A percentile compares a stretch with the other conserved stretches of the same genome.
Conservation (phyloP, 2,329 filamentous ascomycete genomes). For the Aspergillus alliaceus region DNA sequence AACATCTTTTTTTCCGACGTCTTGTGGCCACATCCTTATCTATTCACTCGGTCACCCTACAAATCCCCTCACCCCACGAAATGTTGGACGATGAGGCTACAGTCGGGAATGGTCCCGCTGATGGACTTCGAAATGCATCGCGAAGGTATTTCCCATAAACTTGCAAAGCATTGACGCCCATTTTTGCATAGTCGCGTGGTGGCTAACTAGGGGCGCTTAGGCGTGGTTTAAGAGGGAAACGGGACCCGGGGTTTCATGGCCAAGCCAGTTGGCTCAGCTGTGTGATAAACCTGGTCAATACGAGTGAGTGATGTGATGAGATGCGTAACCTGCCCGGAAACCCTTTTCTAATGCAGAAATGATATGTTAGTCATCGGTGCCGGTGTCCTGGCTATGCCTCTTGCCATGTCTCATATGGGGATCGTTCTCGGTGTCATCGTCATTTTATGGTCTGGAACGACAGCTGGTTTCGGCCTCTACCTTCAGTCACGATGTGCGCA, state of each 20-base stretch:
- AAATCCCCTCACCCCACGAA: slow-evolving; percentile 5
- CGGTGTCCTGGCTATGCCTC: slow-evolving; percentile 92
- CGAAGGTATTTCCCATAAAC: slow-evolving; percentile 28
- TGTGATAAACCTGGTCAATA: slow-evolving; percentile 93
- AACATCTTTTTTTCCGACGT: slow-evolving; percentile 6
- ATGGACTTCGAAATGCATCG: slow-evolving; percentile 23
- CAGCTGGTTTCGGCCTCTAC: slow-evolving; percentile 89
- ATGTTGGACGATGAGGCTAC: slow-evolving; percentile 37
- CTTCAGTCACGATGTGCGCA: slow-evolving; percentile 89
- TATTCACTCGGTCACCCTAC: slow-evolving; percentile 6
- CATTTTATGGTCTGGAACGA: slow-evolving; percentile 87
- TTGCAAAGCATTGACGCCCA: not conserved
- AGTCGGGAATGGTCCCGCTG: slow-evolving; percentile 26
- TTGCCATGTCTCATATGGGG: slow-evolving; percentile 92
- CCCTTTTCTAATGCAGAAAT: slow-evolving; percentile 11
- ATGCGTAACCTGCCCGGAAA: not conserved
- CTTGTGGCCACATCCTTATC: slow-evolving; percentile 22
- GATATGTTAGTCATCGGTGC: slow-evolving; percentile 76
- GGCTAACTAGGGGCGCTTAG: slow-evolving; percentile 20
- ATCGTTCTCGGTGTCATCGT: slow-evolving; percentile 80
- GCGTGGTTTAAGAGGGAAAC: slow-evolving; percentile 56
- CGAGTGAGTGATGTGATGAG: slow-evolving; percentile 61
- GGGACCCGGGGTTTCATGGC: slow-evolving; percentile 67
- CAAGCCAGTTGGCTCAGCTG: slow-evolving; percentile 88
- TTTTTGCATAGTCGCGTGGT: not conserved